Evolutionary conservation across 1,284 basidiomycete species (phyloP).

Genomic region (Austroboletus olivaceoglutinosus): DNA sequence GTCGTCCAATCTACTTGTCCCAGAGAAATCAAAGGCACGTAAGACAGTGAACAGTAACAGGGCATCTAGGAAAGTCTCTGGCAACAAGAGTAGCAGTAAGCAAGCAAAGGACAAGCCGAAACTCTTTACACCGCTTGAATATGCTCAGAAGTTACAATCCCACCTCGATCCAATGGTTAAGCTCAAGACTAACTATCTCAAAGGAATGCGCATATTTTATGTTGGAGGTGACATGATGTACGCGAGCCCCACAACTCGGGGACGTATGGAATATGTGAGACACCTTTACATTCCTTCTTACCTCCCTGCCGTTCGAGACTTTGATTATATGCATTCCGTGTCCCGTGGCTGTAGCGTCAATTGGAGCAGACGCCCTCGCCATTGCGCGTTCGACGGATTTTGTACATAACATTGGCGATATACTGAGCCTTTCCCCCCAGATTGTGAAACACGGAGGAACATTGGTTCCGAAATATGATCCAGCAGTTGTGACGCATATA

Average conservation of each 20-base stretch:
- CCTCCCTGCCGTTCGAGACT: no score
- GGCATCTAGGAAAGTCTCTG: constrained; percentile 17
- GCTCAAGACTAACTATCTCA: constrained; percentile 39
- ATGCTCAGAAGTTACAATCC: constrained; percentile 37
- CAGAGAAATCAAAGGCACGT: constrained; percentile 7
- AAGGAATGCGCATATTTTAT: constrained; percentile 56
- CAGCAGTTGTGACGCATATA: constrained; percentile 57
- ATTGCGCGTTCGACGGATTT: neutral
- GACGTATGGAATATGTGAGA: constrained; percentile 58
- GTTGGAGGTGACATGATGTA: constrained; percentile 54
- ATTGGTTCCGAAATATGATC: constrained; percentile 54
- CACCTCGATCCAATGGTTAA: constrained; percentile 19
- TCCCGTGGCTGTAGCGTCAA: no score
- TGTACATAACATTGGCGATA: neutral
- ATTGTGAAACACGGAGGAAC: constrained; percentile 57
- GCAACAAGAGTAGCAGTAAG: constrained; percentile 15
- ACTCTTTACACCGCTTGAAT: constrained; percentile 38
- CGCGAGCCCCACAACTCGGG: constrained; percentile 49
- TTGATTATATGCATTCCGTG: no score
- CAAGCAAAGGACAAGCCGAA: constrained; percentile 25
- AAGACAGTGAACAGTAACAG: constrained; percentile 11
- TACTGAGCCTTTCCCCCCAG: constrained; percentile 34
- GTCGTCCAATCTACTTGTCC: neutral
- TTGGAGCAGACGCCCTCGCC: no score
- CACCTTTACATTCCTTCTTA: neutral